Evolutionary conservation across 2,329 filamentous ascomycete genomes (phyloP), one percentile per base, ranked within the genome.

Genomic region (Aureobasidium sp.): DNA sequence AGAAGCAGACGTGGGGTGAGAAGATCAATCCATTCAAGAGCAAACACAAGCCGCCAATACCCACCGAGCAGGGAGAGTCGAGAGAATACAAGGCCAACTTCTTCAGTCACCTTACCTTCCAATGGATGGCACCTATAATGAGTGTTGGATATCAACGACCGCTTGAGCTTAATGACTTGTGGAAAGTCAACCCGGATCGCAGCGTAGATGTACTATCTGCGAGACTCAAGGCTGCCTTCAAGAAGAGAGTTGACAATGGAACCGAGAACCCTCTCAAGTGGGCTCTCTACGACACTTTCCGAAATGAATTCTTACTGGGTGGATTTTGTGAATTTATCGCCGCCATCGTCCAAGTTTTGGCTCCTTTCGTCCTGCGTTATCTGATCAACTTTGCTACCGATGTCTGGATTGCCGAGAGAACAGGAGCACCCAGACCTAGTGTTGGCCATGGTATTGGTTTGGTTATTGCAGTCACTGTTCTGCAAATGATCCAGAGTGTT

Each of bases 101-200:
- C 70, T 82, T 94, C 66, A 96, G 90, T 75, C 73, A 81, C 62
- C 73, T 96, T 26, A 88, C 87, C 4, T 97, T 96, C 71, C 85
- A 91, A 72, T 97, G 93, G 93, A 93, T 97, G 81, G 85, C 86
- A 0, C 87, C 90, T 1, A 72, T 97, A 61, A 97, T 97, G 92
- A 81, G 76, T 66, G 87, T 86, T 43, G 94, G 94, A 39, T 97
- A 97, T 75, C 87, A 90, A 71, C 87, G 94, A 15, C 85, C 87
- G 2, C 81, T 99, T 2, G 88, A 96, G 70, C 77, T 87, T 61
- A 89, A 89, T 67, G 94, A 99, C 72, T 85, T 99, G 63, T 97
- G 92, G 88, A 78, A 81, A 0, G 89, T 97, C 67, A 97, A 97
- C 66, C 92, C 92, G 0, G 78, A 89, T 64, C 83, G 94, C 64